Base-by-base conservation (phyloP, 1,139 yeast genomes). In the Diutina rugosa region DNA sequence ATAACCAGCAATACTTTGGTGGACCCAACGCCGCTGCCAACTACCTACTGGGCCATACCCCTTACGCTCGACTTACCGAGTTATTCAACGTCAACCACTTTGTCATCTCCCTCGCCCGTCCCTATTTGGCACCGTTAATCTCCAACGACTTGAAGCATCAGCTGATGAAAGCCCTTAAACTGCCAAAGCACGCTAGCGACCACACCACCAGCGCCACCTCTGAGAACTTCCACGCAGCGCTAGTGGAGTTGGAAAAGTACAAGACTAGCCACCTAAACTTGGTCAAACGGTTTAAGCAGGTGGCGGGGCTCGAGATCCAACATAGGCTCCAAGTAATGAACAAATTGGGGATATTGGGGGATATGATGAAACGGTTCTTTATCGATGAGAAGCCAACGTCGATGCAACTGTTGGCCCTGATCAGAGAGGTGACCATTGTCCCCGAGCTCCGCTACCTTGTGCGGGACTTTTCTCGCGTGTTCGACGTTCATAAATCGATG, bases 81-180 rank as follows among this genome's bases (percentile, higher is more conserved):
- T 76, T 91, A 58, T 93, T 91, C 72, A 93, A 93, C 65, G 98
- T 93, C 28, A 93, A 93, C 69, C 95, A 90, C 68, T 91, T 90
- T 65, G 78, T 93, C 30, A 90, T 90, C 0, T 87, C 97, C 44
- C 76, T 91, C 62, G 96, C 98, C 12, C 79, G 97, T 59, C 97
- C 98, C 0, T 91, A 93, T 65, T 73, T 91, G 62, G 97, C 97
- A 0, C 97, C 98, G 0, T 73, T 91, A 56, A 79, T 93, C 55
- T 83, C 87, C 46, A 87, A 89, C 61, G 97, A 90, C 64, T 77
- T 90, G 64, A 85, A 85, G 63, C 95, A 88, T 65, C 70, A 69
- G 56, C 67, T 69, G 58, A 62, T 71, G 1, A 30, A 32, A 8
- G 14, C n/a, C 4, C 16, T 44, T 7, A 44, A 44, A 28, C 26